Evolutionary conservation across 257 asterid species (phyloP), one percentile per base, ranked within the genome.

Genomic region (Jacaranda copaia): DNA sequence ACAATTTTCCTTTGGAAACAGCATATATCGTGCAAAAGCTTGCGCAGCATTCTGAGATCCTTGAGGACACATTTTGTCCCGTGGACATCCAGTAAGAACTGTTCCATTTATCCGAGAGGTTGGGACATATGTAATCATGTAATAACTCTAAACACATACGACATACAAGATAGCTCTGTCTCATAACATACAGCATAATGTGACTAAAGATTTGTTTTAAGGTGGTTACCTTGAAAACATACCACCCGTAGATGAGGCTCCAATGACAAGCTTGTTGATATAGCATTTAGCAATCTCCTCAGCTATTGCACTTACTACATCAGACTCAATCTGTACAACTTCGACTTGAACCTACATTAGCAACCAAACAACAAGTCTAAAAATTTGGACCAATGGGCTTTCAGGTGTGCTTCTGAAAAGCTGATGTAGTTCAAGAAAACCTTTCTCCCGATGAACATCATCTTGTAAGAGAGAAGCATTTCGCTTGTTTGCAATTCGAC

Each of bases 1-100:
- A 80, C 80, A 87, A 45, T 81, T 85, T 89, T 20, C 88, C 92
- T 69, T 84, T 86, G 18, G 92, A 87, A 81, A 87, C 80, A 38
- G 76, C 90, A 58, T 84, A 89, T 5, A 89, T 82, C 1, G 86
- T 86, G 85, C 94, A 89, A 70, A 84, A 87, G 20, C 75, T 72
- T 42, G 94, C 90, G 69, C 80, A 59, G 77, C 81, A 57, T 46
- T 68, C 83, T 6, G 90, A 82, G 78, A 89, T 83, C 67, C 70
- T 84, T 4, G 92, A 77, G 48, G 94, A 83, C 71, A 85, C 49
- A 70, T 59, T 83, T 66, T 60, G 82, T 55, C 87, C 83, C 83
- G 86, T 85, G 45, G 59, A 8, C 25, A 45, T 64, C 87, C 81
- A 65, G 73, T 51, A 79, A 72, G 59, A 67, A 67, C 75, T 60